Percentiles rank a stretch among this genome's conserved stretches.
phyloP scores from a whole-genome alignment of 2,329 filamentous ascomycete species.

The Arthrinium puccinioides region DNA sequence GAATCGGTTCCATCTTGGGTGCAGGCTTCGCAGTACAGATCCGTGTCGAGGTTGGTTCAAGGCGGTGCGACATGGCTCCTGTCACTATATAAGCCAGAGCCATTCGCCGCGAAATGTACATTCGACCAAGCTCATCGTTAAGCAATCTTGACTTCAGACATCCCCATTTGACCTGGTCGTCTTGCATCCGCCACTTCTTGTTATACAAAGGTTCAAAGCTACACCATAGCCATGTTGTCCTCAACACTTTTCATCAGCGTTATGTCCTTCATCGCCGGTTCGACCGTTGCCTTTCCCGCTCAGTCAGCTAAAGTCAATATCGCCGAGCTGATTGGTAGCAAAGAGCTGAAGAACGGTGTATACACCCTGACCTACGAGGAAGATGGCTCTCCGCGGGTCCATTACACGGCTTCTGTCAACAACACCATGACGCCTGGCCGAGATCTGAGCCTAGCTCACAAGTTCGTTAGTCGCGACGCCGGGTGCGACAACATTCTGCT shows the following conservation, averaged over 20 bases:
- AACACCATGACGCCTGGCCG: neutral
- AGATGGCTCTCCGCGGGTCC: neutral
- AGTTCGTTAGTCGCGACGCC: neutral
- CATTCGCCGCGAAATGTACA: too few species aligned
- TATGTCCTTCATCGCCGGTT: neutral
- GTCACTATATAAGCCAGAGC: too few species aligned
- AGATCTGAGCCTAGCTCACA: neutral
- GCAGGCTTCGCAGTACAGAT: too few species aligned
- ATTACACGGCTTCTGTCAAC: neutral
- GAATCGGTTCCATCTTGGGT: too few species aligned
- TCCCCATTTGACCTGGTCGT: too few species aligned
- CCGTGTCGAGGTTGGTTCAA: too few species aligned
- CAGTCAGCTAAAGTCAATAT: neutral
- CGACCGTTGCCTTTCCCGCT: neutral
- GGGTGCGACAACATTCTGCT: neutral
- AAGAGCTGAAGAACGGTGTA: neutral
- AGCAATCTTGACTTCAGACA: too few species aligned
- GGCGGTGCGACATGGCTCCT: too few species aligned
- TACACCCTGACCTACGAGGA: neutral
- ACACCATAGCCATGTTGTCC: neutral
- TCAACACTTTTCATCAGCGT: neutral
- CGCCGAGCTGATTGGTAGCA: neutral
- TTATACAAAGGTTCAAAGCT: too few species aligned
- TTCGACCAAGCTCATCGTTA: too few species aligned
- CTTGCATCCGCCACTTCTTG: too few species aligned